A percentile compares a stretch with the other conserved stretches of the same genome.
phyloP scores from a whole-genome alignment of 371 early-diverging fungal genomes.

The Umbelopsis sp. region DNA sequence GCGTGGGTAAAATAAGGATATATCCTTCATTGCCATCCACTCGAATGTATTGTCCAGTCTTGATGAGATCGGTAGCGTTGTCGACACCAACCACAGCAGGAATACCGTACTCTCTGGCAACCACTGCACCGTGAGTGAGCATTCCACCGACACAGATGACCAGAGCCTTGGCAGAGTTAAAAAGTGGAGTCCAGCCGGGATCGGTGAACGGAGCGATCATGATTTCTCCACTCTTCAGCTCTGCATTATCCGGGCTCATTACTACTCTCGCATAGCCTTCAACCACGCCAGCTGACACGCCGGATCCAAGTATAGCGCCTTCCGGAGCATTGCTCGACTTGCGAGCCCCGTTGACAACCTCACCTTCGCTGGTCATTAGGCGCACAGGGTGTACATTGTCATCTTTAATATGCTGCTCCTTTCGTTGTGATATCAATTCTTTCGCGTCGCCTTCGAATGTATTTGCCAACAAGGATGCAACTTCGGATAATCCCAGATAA shows the following conservation, averaged over 20 bases:
- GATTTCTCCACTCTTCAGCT: conserved; percentile 31
- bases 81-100: conserved; percentile 42
- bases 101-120: conserved; percentile 38
- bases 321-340: not conserved
- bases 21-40: conserved; percentile 9
- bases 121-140: conserved; percentile 40
- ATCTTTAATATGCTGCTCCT: not conserved
- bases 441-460: conserved; percentile 5
- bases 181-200: conserved; percentile 44
- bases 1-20: not conserved
- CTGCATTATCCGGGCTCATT: conserved; percentile 8
- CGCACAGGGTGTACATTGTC: not conserved
- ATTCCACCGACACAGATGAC: conserved; percentile 40
- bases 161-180: conserved; percentile 38
- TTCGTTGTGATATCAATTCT: not conserved
- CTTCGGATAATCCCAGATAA: not conserved
- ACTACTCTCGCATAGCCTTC: conserved; percentile 12
- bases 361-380: conserved; percentile 7
- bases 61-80: conserved; percentile 33
- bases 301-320: conserved; percentile 11
- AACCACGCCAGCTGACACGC: conserved; percentile 13
- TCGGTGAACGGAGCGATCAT: conserved; percentile 39
- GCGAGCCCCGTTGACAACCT: not conserved
- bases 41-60: conserved; percentile 14
- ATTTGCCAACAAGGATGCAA: not conserved